Evolutionary conservation across 2,329 filamentous ascomycete species (phyloP), one percentile per base, ranked within the genome.

Genomic region (Aspergillus calidoustus): DNA sequence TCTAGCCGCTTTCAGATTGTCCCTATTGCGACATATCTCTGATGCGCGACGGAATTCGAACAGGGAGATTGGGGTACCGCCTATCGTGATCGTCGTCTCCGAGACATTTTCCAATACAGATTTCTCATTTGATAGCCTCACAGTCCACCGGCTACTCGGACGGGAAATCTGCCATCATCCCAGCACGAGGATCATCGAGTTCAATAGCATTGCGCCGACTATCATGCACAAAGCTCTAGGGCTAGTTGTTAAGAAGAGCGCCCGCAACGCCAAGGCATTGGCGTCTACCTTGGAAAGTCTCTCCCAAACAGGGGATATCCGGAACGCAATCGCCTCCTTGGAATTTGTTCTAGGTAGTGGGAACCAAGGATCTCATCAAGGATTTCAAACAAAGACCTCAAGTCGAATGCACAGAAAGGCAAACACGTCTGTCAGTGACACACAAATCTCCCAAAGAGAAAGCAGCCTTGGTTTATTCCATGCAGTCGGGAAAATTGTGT

Each of bases 391-490:
- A 3, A 93, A 89, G 73, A 89, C 86, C 66, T 79, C 81, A 1
- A 76, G 77, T 22, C 81, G 87, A 8, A 78, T 80, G 3, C 65
- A 64, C 6, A 66, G 65, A 41, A 65, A 64, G 34, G 63, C 66
- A 11, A 77, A 96, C 61, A 97, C 93, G 0, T 85, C 86, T 63
- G 89, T 90, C 75, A 82, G 86, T 61, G 90, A 96, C 65, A 93
- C 98, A 9, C 87, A 92, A 71, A 81, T 98, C 23, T 92, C 91
- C 0, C 92, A 93, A 71, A 87, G 95, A 59, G 95, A 98, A 78
- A 89, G 91, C 17, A 97, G 90, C 65, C 82, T 99, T 3, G 95
- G 94, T 1, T 92, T 99, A 54, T 99, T 99, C 72, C 95, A 99
- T 75, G 93, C 95, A 0, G 91, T 98, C 13, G 95, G 94, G 3